Evolutionary conservation across 2,329 filamentous ascomycete genomes (phyloP).

Genomic region (Diaporthe sp.): DNA sequence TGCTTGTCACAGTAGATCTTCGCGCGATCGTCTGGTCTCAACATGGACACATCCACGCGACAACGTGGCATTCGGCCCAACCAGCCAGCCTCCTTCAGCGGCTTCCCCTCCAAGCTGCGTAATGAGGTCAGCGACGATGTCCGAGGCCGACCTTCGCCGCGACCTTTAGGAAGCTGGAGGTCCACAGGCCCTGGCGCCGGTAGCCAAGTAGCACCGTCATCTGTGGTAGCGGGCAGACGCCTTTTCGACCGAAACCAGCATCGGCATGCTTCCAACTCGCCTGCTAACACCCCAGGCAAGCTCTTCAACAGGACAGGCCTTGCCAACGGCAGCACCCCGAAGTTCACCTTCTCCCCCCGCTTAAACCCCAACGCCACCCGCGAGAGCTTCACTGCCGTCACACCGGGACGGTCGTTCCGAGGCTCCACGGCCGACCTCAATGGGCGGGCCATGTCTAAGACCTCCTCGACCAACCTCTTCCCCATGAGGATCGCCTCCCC

Average conservation of each 20-base stretch:
- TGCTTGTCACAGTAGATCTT: not conserved
- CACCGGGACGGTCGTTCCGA: constrained; percentile 55
- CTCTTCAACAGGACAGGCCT: constrained; percentile 43
- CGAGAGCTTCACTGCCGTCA: constrained; percentile 58
- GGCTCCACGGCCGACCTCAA: constrained; percentile 58
- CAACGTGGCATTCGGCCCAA: constrained; percentile 30
- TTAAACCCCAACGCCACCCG: constrained; percentile 57
- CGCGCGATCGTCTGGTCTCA: constrained; percentile 19
- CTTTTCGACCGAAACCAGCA: constrained; percentile 48
- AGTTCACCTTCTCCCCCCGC: constrained; percentile 56
- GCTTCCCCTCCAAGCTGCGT: constrained; percentile 23
- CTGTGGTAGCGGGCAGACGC: constrained; percentile 46
- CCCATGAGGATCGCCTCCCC: constrained; percentile 69
- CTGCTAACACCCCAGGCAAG: constrained; percentile 45
- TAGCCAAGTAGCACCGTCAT: constrained; percentile 46
- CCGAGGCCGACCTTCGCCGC: constrained; percentile 26
- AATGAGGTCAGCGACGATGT: constrained; percentile 19
- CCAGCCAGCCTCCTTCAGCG: constrained; percentile 32
- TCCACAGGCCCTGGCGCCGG: constrained; percentile 41
- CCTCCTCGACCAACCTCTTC: constrained; percentile 63
- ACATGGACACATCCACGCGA: constrained; percentile 34
- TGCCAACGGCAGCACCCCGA: constrained; percentile 40
- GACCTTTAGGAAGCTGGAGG: constrained; percentile 39
- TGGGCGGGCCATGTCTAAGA: constrained; percentile 60
- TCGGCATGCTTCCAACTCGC: constrained; percentile 30